Base-by-base conservation (phyloP, 768 basidiomycete species). In the Boletus huronensis region DNA sequence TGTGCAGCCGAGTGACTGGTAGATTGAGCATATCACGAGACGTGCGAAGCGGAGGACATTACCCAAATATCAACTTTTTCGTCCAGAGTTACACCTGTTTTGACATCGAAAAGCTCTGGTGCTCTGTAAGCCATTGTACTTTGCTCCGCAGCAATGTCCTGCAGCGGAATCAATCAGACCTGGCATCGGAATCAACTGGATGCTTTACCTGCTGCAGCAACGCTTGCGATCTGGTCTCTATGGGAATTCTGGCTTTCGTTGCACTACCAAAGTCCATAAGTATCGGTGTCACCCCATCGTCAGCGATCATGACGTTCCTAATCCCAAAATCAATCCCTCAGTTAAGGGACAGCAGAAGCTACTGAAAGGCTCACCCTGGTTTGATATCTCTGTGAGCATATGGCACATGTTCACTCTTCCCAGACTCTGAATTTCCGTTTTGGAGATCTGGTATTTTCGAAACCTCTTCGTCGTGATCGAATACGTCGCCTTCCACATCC, bases 21-120 rank as follows among this genome's bases (percentile, higher is more conserved):
- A n/a, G 41, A 23, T 31, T 64, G 43, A 61, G 57, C n/a, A 26
- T 29, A 34, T 41, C 21, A 38, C 29, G 43, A 52, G 28, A 45
- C 50, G 26, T 23, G 23, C 28, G 13, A 26, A 19, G 48, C 3
- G 3, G 26, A 32, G 11, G 19, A 25, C 70, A 83, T 53, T 74
- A 93, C 93, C 94, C 94, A 97, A 31, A 97, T 93, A 67, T 97
- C 94, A 11, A 97, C 94, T 66, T 93, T 95, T 74, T 98, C 96
- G 62, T 97, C 92, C 8, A 98, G 73, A 1, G 77, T 82, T 38
- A 81, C 75, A 23, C 91, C 92, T 5, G 94, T 98, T 69, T 96
- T 96, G 52, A 97, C 95, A 63, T 99, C 97, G 67, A 98, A 99
- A 21, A 99, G 77, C 66, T 99, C 97, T 0, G 97, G 97, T 2